These are phyloP conservation scores for Serendipita indica DNA, from an alignment of 768 basidiomycete genomes.

Conservation along the genomic window DNA sequence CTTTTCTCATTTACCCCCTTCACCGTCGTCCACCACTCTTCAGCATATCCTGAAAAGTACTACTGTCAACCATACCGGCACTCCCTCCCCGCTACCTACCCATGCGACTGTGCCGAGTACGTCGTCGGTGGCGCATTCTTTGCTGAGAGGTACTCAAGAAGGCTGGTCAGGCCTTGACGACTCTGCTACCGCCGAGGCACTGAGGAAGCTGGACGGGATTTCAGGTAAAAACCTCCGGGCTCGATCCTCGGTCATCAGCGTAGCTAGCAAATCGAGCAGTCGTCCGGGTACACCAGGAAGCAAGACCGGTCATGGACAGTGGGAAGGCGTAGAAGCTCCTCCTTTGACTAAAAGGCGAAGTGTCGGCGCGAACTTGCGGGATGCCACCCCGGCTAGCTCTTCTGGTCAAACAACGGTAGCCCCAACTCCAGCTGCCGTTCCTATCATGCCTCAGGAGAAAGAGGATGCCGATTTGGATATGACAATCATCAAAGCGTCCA, in stretches of 20 bases:
- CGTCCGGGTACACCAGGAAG: slow-evolving; percentile 61
- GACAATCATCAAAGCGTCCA: slow-evolving; percentile 2
- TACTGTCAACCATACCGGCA: slow-evolving; percentile 7
- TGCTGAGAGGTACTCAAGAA: slow-evolving; percentile 75
- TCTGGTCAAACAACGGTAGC: slow-evolving; percentile 9
- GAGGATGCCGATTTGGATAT: background rate
- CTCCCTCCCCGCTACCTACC: slow-evolving; percentile 15
- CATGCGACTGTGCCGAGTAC: slow-evolving; percentile 20
- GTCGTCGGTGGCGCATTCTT: slow-evolving; percentile 55
- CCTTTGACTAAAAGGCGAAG: slow-evolving; percentile 15
- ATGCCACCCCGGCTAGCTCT: slow-evolving; percentile 13
- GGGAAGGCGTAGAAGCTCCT: slow-evolving; percentile 49
- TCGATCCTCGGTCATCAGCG: slow-evolving; percentile 59
- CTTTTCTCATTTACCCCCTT: slow-evolving; percentile 82
- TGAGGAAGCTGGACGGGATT: slow-evolving; percentile 85
- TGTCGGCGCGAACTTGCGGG: slow-evolving; percentile 16
- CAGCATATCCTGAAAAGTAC: slow-evolving; percentile 55
- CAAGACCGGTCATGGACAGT: slow-evolving; percentile 43
- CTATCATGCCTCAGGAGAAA: background rate
- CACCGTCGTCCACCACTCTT: slow-evolving; percentile 80
- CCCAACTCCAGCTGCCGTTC: background rate
- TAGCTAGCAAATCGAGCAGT: slow-evolving; percentile 39
- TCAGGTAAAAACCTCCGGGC: slow-evolving; percentile 61
- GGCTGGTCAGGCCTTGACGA: slow-evolving; percentile 83
- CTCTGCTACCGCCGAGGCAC: slow-evolving; percentile 75